These are phyloP conservation scores for Starmerella sirachaensis DNA, from an alignment of 805 yeast genomes.

Conservation along the genomic window DNA sequence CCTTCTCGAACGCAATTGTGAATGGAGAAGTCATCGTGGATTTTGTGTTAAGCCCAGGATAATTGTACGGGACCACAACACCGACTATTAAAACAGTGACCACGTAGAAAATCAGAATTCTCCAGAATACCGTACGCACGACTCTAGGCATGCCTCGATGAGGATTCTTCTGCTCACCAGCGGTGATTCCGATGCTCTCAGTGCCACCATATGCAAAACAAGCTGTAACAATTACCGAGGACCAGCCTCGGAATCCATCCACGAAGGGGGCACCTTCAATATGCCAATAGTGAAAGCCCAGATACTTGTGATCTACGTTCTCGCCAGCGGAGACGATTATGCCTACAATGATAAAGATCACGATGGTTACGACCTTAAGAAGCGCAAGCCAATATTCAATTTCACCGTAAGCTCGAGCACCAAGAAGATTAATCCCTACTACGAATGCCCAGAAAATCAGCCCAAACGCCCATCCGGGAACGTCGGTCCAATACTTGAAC, in stretches of 20 bases:
- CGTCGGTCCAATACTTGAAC: constrained; percentile 37
- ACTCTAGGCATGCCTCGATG: constrained; percentile 46
- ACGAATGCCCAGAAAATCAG: constrained; percentile 44
- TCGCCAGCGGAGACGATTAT: constrained; percentile 48
- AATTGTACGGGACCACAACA: constrained; percentile 46
- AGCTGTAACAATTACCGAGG: constrained; percentile 45
- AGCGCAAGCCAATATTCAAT: constrained; percentile 56
- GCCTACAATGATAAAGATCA: constrained; percentile 49
- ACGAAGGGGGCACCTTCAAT: constrained; percentile 35
- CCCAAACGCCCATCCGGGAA: constrained; percentile 35
- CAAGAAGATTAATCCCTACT: constrained; percentile 36
- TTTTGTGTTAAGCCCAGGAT: constrained; percentile 33
- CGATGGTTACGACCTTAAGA: constrained; percentile 51
- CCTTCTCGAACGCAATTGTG: constrained; percentile 34
- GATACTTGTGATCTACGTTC: constrained; percentile 26
- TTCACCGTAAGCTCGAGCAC: constrained; percentile 42
- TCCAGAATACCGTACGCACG: constrained; percentile 42
- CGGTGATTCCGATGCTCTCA: constrained; percentile 46
- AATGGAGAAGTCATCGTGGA: constrained; percentile 38
- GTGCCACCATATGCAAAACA: constrained; percentile 48
- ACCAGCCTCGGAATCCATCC: constrained; percentile 33
- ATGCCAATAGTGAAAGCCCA: constrained; percentile 48
- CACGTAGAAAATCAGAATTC: constrained; percentile 43
- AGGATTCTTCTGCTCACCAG: constrained; percentile 53
- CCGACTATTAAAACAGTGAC: constrained; percentile 47